Conservation (phyloP, 1,284 basidiomycete genomes). For the Cryptococcus sp. region DNA sequence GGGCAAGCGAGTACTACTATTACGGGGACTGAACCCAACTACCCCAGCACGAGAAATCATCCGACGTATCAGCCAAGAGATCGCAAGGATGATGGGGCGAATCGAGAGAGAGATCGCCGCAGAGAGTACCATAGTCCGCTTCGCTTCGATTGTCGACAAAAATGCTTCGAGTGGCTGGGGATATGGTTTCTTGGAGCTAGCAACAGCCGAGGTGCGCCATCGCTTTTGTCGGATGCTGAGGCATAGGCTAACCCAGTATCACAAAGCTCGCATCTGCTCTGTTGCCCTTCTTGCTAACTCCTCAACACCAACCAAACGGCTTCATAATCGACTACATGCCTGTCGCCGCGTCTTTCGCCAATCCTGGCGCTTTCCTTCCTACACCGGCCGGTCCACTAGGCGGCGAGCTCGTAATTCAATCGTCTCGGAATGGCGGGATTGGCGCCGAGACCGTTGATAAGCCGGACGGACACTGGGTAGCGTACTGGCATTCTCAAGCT, state of each 20-base stretch:
- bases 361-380: constrained; percentile 79
- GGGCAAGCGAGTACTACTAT: constrained; percentile 65
- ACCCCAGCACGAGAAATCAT: constrained; percentile 63
- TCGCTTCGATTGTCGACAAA: constrained; percentile 83
- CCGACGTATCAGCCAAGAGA: constrained; percentile 64
- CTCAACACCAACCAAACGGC: constrained; percentile 78
- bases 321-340: constrained; percentile 83
- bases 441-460: constrained; percentile 54
- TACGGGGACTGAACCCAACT: constrained; percentile 82
- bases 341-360: constrained; percentile 84
- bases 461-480: constrained; percentile 58
- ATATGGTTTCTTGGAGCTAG: constrained; percentile 87
- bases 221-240: no score
- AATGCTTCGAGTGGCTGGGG: constrained; percentile 80
- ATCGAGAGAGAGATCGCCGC: constrained; percentile 71
- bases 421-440: constrained; percentile 41
- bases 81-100: constrained; percentile 60
- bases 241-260: neutral
- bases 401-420: constrained; percentile 34
- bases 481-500: constrained; percentile 45
- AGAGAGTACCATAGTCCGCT: constrained; percentile 77
- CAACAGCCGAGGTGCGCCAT: constrained; percentile 68
- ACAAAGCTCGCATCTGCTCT: constrained; percentile 69
- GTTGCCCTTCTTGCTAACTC: constrained; percentile 75
- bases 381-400: constrained; percentile 59